Evolutionary conservation across 371 early-diverging fungal species (phyloP).

Genomic region (Lichtheimia ornata): DNA sequence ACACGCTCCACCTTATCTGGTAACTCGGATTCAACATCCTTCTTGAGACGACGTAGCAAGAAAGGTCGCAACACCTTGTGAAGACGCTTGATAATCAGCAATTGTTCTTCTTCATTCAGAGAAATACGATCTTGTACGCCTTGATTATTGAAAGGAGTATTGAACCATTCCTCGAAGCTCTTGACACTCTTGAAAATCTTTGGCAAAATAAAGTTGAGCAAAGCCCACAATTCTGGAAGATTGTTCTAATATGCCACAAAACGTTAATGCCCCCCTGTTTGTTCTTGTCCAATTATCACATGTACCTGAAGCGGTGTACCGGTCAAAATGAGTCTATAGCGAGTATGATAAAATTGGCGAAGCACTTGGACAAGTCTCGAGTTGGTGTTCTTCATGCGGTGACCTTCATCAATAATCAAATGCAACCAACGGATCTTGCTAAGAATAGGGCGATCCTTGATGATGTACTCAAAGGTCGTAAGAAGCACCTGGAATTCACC

Average conservation of each 20-base stretch:
- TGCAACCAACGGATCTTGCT: constrained; percentile 91
- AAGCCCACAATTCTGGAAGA: constrained; percentile 97
- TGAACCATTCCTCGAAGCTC: constrained; percentile 98
- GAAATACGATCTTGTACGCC: constrained; percentile 86
- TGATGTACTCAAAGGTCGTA: constrained; percentile 97
- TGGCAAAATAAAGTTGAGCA: constrained; percentile 97
- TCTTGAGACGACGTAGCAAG: constrained; percentile 96
- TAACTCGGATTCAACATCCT: constrained; percentile 97
- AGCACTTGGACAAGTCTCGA: constrained; percentile 85
- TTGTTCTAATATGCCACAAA: constrained; percentile 75
- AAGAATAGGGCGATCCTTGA: constrained; percentile 84
- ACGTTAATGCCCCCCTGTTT: not conserved
- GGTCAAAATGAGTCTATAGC: constrained; percentile 95
- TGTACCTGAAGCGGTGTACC: constrained; percentile 96
- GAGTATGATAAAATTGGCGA: constrained; percentile 78
- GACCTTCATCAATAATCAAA: constrained; percentile 98
- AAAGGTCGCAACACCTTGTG: constrained; percentile 98
- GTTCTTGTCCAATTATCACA: not conserved
- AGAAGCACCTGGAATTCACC: constrained; percentile 91
- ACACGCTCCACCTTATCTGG: constrained; percentile 98
- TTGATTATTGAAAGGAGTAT: constrained; percentile 87
- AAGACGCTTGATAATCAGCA: constrained; percentile 94
- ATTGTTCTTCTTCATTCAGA: constrained; percentile 95
- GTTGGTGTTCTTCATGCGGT: constrained; percentile 95
- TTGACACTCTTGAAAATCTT: constrained; percentile 93